A percentile compares a stretch with the other conserved stretches of the same genome.
phyloP scores from a whole-genome alignment of 225 moss, liverwort and hornwort species.

The Anthoceros angustus region DNA sequence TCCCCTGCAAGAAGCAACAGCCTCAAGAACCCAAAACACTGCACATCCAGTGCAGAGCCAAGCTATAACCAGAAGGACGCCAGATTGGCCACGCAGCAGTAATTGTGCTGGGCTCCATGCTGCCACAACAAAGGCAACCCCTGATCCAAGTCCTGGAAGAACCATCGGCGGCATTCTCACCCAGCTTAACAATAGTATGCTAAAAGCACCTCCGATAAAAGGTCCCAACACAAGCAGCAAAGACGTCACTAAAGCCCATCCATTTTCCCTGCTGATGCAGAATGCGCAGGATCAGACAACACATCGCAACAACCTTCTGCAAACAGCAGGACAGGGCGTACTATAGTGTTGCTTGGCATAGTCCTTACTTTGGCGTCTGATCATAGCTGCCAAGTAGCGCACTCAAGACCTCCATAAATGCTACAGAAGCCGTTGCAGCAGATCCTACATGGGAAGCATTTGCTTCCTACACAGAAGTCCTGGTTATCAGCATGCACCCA shows the following conservation, averaged over 20 bases:
- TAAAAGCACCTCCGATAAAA: slow-evolving; percentile 37
- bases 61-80: slow-evolving; percentile 19
- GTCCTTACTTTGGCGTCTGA: slow-evolving; percentile 17
- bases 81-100: slow-evolving; percentile 34
- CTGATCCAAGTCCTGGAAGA: slow-evolving; percentile 67
- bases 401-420: slow-evolving; percentile 86
- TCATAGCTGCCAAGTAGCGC: slow-evolving; percentile 49
- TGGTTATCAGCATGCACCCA: no score
- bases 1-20: slow-evolving; percentile 11
- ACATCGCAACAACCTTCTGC: no score
- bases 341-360: no score
- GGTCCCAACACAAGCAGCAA: slow-evolving; percentile 53
- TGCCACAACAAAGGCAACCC: slow-evolving; percentile 54
- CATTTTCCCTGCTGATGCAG: slow-evolving; percentile 13
- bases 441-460: slow-evolving; percentile 79
- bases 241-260: slow-evolving; percentile 25
- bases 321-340: no score
- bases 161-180: slow-evolving; percentile 33
- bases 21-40: slow-evolving; percentile 31
- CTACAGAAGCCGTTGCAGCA: slow-evolving; percentile 75
- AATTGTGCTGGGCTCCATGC: slow-evolving; percentile 70
- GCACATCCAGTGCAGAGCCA: slow-evolving; percentile 32
- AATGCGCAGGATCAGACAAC: no score
- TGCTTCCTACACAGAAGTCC: slow-evolving; percentile 24
- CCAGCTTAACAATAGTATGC: slow-evolving; percentile 29